phyloP scores from a whole-genome alignment of 108 stramenopile species.

The Cylindrotheca closterium region DNA sequence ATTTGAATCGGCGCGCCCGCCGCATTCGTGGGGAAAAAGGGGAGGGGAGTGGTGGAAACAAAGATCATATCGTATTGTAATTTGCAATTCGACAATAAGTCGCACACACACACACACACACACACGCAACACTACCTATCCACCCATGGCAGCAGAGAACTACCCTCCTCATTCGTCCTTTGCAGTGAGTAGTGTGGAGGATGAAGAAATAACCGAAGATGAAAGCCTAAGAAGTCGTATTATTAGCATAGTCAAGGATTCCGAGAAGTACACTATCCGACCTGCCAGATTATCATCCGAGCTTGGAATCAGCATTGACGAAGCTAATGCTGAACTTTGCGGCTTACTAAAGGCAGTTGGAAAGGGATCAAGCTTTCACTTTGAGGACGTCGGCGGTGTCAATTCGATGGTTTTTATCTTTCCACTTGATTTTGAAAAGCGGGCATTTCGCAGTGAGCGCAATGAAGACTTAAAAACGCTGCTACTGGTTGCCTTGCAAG shows the following conservation, averaged over 20 bases:
- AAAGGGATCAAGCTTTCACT: conserved; percentile 71
- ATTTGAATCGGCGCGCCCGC: no score
- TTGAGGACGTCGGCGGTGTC: conserved; percentile 46
- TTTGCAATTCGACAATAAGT: no score
- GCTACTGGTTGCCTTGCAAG: conserved; percentile 11
- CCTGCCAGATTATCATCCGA: conserved; percentile 66
- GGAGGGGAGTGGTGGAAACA: no score
- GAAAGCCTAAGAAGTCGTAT: conserved; percentile 16
- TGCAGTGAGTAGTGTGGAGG: no score
- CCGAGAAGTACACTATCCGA: conserved; percentile 45
- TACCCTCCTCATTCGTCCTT: no score
- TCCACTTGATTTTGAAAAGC: conserved; percentile 69
- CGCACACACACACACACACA: no score
- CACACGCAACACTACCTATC: no score
- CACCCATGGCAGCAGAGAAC: no score
- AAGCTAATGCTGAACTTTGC: conserved; percentile 80
- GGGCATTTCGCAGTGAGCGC: conserved; percentile 37
- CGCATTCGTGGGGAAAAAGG: no score
- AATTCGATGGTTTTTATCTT: conserved; percentile 79
- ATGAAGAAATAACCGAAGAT: background rate
- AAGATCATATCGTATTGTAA: no score
- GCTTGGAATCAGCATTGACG: conserved; percentile 72
- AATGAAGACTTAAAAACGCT: conserved; percentile 35
- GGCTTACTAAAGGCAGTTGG: conserved; percentile 71
- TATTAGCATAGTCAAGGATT: conserved; percentile 24